Evolutionary conservation across 2,329 filamentous ascomycete genomes (phyloP), one percentile per base, ranked within the genome.

Genomic region (Calonectria fujianensis): DNA sequence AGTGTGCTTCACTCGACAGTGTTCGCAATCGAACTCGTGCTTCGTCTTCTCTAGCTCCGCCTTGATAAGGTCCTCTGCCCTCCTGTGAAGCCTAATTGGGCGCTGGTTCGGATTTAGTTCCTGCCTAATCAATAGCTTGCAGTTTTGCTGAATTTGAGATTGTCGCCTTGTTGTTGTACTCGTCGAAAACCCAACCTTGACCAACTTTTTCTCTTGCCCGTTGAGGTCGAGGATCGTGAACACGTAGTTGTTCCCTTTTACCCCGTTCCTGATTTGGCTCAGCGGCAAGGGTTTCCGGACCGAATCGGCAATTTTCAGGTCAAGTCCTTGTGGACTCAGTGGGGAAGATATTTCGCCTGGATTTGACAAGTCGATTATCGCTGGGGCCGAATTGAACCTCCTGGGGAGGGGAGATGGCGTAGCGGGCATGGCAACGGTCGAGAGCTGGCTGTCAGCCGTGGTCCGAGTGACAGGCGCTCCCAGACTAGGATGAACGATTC

Each of bases 141-240:
- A 69, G 13, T 4, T 27, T 3, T 14, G 14, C 37, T 59, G 24
- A 8, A 69, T 59, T 18, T 32, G 24, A 8, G 16, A 69, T 20
- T 50, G 35, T 8, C 66, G 35, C 16, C 16, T 69, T 2, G 27
- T 20, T 27, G 10, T 59, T 18, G 51, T 9, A 1, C 14, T n/a
- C 27, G 48, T 69, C 4, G 66, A 59, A 59, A 16, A 32, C 13
- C 66, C 66, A 61, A 69, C 37, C 16, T 69, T 69, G 51, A 48
- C 4, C 24, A 59, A n/a, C 5, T 32, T 50, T 27, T 37, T 54
- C 11, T 27, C 37, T 14, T 45, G n/a, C 1, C 10, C 20, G 16
- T 18, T 45, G 2, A 20, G 24, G 27, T 50, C 45, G 5, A 59
- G 16, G 13, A 69, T 37, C 6, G 51, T 57, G 18, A 69, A 69